Evolutionary conservation across 2,329 filamentous ascomycete genomes (phyloP), one percentile per base, ranked within the genome.

Genomic region (Tolypocladium tropicale): DNA sequence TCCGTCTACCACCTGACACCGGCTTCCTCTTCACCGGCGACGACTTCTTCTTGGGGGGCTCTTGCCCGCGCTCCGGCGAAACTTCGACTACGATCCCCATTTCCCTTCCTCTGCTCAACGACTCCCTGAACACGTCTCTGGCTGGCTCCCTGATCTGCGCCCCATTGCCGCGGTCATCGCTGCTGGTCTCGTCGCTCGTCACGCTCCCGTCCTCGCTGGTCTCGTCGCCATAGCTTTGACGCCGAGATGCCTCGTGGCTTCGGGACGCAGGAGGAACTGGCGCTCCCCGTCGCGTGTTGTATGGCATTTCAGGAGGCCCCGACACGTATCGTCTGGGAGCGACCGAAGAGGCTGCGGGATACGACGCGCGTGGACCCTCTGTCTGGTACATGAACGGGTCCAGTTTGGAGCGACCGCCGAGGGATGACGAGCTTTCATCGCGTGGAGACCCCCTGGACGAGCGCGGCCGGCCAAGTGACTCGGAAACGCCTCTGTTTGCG

Each of bases 361-460:
- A 67, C 16, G 73, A 62, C 54, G 66, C 67, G 34, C 72, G 74
- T 37, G 77, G 64, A 14, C 74, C 76, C 25, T 68, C 70, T 4
- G 75, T 77, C 67, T 81, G 78, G 63, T 77, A 83, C 58, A 75
- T 73, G 57, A 83, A 82, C 5, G 80, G 79, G 57, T 83, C 76
- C 16, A 70, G 56, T 5, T 60, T 60, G 39, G 58, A 55, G 23
- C 65, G 64, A 14, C 60, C 67, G 32, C 63, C 62, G 36, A 64
- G 65, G 23, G 67, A 65, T 32, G 46, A 48, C 23, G 64, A 65
- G 18, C 66, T 63, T 21, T 74, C 72, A 25, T 70, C 70, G 18
- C 64, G 64, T 11, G 64, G 62, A 23, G 66, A 65, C 23, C 67
- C 64, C 36, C 67, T 65, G 25, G 67, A 64, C 30, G 72, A 70